Percentiles rank a stretch among this genome's conserved stretches.
phyloP scores from a whole-genome alignment of 768 basidiomycete genomes.

The Cystobasidium tubakii region DNA sequence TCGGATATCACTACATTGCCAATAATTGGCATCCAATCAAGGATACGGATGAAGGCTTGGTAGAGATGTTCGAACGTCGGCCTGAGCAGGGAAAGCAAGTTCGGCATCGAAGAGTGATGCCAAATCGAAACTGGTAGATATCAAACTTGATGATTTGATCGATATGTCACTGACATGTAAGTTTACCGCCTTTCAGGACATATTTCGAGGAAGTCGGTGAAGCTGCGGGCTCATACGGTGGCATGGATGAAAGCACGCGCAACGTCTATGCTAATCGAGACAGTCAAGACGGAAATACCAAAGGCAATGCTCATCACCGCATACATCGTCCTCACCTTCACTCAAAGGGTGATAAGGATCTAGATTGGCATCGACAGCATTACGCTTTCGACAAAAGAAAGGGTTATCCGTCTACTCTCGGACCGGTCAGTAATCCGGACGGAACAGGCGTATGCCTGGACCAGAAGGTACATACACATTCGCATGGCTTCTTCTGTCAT shows the following conservation, averaged over 20 bases:
- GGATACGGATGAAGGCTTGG: slow-evolving; percentile 30
- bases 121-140: slow-evolving; percentile 29
- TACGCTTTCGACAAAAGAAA: slow-evolving; percentile 35
- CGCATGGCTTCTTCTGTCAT: slow-evolving; percentile 39
- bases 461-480: slow-evolving; percentile 31
- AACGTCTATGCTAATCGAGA: neutral
- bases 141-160: neutral
- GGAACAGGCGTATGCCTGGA: slow-evolving; percentile 25
- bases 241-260: slow-evolving; percentile 15
- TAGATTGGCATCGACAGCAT: slow-evolving; percentile 22
- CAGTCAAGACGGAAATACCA: neutral
- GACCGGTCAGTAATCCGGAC: slow-evolving; percentile 23
- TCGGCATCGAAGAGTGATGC: slow-evolving; percentile 37
- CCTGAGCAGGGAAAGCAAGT: slow-evolving; percentile 37
- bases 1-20: slow-evolving; percentile 36
- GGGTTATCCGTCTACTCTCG: slow-evolving; percentile 38
- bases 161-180: neutral
- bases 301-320: neutral
- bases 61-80: slow-evolving; percentile 37
- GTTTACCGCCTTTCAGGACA: neutral
- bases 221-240: neutral
- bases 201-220: slow-evolving; percentile 29
- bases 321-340: neutral
- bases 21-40: slow-evolving; percentile 36
- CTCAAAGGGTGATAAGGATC: neutral